These are phyloP conservation scores for Friedmanniomyces simplex DNA, from an alignment of 495 filamentous ascomycete genomes.

Conservation along the genomic window DNA sequence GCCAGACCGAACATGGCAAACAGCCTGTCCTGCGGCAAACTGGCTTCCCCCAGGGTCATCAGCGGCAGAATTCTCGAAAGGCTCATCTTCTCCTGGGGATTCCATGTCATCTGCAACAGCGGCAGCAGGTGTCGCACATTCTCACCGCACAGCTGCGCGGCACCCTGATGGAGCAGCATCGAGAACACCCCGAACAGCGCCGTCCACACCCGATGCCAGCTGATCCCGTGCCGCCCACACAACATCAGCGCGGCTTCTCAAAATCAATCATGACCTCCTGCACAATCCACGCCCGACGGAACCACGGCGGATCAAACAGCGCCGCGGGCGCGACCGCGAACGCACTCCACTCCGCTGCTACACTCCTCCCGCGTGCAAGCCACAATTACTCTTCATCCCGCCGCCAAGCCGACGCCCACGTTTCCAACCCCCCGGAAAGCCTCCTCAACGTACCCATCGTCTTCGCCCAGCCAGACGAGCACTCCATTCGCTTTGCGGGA, in stretches of 20 bases:
- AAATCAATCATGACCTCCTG: slow-evolving; percentile 4
- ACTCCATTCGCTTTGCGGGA: slow-evolving; percentile 4
- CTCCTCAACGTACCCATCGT: neutral
- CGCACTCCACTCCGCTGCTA: neutral
- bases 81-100: neutral
- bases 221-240: neutral
- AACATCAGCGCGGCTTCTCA: neutral
- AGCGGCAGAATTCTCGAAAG: neutral
- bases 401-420: neutral
- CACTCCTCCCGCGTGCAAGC: neutral
- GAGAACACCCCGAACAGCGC: neutral
- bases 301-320: neutral
- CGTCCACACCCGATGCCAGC: neutral
- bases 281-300: slow-evolving; percentile 7
- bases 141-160: neutral
- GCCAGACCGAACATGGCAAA: neutral
- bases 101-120: neutral
- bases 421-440: neutral
- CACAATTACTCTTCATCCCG: neutral
- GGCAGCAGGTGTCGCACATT: neutral
- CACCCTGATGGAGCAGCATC: neutral
- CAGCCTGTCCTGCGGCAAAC: neutral
- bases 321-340: neutral
- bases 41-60: neutral
- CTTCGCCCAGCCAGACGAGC: slow-evolving; percentile 14